These are phyloP conservation scores for Blakeslea trispora DNA, from an alignment of 371 early-diverging fungal species.

Conservation along the genomic window DNA sequence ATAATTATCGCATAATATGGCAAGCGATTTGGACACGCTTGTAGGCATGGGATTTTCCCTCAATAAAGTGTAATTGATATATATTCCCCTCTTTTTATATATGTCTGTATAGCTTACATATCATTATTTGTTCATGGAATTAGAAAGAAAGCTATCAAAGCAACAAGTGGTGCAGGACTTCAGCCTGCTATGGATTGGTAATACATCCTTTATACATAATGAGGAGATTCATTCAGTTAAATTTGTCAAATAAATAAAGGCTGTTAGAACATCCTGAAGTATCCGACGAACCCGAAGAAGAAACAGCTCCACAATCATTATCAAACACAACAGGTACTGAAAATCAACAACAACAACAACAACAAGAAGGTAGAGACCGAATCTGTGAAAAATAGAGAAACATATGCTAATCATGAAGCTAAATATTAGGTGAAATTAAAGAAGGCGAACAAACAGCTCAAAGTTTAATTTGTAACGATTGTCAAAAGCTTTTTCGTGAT, in stretches of 20 bases:
- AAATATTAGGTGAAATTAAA: slow-evolving; percentile 63
- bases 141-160: slow-evolving; percentile 66
- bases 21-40: slow-evolving; percentile 63
- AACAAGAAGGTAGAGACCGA: slow-evolving; percentile 43
- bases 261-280: slow-evolving; percentile 76
- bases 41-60: slow-evolving; percentile 80
- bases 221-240: neutral
- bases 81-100: neutral
- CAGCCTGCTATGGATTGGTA: slow-evolving; percentile 92
- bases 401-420: neutral
- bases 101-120: too few relatives aligned
- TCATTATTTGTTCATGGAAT: slow-evolving; percentile 1
- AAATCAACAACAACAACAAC: slow-evolving; percentile 16
- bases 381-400: too few relatives aligned
- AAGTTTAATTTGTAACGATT: slow-evolving; percentile 86
- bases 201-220: too few relatives aligned
- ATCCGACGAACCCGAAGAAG: slow-evolving; percentile 65
- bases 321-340: too few relatives aligned
- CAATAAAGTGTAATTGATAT: slow-evolving; percentile 63
- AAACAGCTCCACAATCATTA: slow-evolving; percentile 35
- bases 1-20: slow-evolving; percentile 28
- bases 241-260: slow-evolving; percentile 40
- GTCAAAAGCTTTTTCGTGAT: slow-evolving; percentile 80
- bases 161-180: slow-evolving; percentile 81
- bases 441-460: slow-evolving; percentile 70